Percentiles rank a stretch among this genome's conserved stretches.
Conservation (phyloP, 139 green algal genomes). For the Closterium sp. region DNA sequence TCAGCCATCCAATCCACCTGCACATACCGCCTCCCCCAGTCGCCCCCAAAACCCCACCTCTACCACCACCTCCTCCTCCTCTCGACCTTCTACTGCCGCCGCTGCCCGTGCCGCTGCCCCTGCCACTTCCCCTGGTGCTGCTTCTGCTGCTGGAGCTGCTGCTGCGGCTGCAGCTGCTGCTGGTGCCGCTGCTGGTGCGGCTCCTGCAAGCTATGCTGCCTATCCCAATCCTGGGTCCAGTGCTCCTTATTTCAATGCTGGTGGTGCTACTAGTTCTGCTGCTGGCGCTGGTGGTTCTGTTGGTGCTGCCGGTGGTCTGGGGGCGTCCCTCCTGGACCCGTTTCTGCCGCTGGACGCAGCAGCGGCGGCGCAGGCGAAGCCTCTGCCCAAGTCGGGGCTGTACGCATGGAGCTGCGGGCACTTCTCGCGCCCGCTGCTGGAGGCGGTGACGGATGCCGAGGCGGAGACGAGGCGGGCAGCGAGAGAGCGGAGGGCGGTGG, state of each 20-base stretch:
- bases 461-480: not conserved
- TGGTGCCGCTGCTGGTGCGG: not conserved
- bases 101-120: not conserved
- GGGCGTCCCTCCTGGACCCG: not conserved
- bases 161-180: too few relatives aligned
- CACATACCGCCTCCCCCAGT: not conserved
- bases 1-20: not conserved
- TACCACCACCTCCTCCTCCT: not conserved
- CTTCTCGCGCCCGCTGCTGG: conserved; percentile 31
- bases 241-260: too few relatives aligned
- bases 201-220: not conserved
- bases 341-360: not conserved
- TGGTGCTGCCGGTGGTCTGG: not conserved
- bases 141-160: not conserved
- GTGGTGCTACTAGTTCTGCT: not conserved
- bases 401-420: conserved; percentile 39
- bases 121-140: not conserved
- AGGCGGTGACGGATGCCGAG: too few relatives aligned
- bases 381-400: conserved; percentile 9
- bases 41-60: not conserved
- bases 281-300: too few relatives aligned
- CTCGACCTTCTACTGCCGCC: not conserved
- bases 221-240: too few relatives aligned
- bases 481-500: too few relatives aligned
- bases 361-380: not conserved